phyloP scores from a whole-genome alignment of 352 stramenopile genomes.

The Achlya hypogyna region DNA sequence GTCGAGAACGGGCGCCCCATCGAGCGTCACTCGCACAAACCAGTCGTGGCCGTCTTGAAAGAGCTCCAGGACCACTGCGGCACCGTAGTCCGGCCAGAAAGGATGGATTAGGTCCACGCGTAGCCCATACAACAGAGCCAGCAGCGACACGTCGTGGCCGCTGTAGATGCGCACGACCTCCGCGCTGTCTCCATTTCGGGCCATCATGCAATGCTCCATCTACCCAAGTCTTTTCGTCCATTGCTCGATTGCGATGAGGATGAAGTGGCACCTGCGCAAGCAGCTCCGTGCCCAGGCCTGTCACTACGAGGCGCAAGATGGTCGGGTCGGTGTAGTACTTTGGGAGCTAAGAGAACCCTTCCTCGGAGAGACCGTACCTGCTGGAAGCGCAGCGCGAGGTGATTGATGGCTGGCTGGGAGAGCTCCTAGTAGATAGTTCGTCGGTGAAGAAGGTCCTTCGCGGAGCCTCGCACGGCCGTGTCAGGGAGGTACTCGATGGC shows the following conservation, averaged over 20 bases:
- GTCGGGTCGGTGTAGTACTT: constrained; percentile 67
- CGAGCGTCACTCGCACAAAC: constrained; percentile 46
- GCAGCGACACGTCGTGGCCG: constrained; percentile 69
- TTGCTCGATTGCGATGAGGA: not conserved
- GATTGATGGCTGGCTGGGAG: constrained; percentile 19
- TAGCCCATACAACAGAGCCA: constrained; percentile 64
- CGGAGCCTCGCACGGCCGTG: constrained; percentile 36
- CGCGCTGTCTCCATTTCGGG: constrained; percentile 21
- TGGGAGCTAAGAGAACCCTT: constrained; percentile 1
- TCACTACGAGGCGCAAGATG: constrained; percentile 58
- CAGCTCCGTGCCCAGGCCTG: constrained; percentile 49
- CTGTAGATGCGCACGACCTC: constrained; percentile 71
- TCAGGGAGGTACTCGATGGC: constrained; percentile 38
- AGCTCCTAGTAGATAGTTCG: constrained; percentile 1
- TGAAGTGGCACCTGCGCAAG: constrained; percentile 33
- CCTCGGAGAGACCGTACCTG: constrained; percentile 26
- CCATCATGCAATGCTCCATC: constrained; percentile 36
- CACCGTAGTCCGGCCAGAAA: constrained; percentile 71
- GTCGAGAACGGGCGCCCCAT: constrained; percentile 25
- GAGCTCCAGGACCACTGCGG: constrained; percentile 53
- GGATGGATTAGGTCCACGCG: constrained; percentile 30
- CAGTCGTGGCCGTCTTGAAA: constrained; percentile 50
- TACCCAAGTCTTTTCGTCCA: not conserved
- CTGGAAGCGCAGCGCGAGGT: constrained; percentile 69
- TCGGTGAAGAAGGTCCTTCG: constrained; percentile 16